A percentile compares a stretch with the other conserved stretches of the same genome.
These are phyloP conservation scores for Coniosporium tulheliwenetii DNA, from an alignment of 2,329 filamentous ascomycete species.

Conservation along the genomic window DNA sequence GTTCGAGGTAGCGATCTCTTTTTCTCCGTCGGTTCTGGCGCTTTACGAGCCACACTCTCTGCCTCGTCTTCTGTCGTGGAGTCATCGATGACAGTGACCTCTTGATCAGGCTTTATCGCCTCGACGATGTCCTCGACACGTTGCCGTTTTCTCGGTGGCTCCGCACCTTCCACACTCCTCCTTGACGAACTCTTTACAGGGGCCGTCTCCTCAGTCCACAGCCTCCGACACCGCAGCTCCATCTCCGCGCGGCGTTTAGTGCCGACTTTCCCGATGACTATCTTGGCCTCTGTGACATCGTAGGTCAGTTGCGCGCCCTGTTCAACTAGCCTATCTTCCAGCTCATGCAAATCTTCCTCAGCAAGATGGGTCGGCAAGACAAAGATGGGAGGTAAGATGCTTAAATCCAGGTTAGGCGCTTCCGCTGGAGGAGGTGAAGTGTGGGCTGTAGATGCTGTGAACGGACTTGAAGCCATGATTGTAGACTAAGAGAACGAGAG, in stretches of 20 bases:
- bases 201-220: conserved; percentile 39
- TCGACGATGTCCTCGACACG: conserved; percentile 5
- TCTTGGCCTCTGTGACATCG: conserved; percentile 52
- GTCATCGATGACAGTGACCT: conserved; percentile 9
- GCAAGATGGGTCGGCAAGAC: conserved; percentile 57
- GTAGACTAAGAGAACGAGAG: too few relatives aligned
- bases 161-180: conserved; percentile 11
- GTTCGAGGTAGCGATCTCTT: background rate
- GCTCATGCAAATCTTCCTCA: conserved; percentile 42
- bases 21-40: conserved; percentile 1
- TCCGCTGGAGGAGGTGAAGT: background rate
- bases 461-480: background rate
- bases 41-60: conserved; percentile 5
- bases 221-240: conserved; percentile 54
- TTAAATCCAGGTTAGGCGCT: conserved; percentile 19
- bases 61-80: conserved; percentile 20
- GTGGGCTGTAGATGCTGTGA: background rate
- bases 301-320: conserved; percentile 47
- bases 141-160: conserved; percentile 6
- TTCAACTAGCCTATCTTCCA: conserved; percentile 47
- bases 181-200: conserved; percentile 1
- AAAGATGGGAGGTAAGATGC: conserved; percentile 47
- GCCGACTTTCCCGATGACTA: conserved; percentile 60
- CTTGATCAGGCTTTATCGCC: conserved; percentile 2
- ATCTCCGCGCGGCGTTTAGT: conserved; percentile 57